Evolutionary conservation across 164 flowering plant genomes (phyloP).

Genomic region (Magnolia officinalis): DNA sequence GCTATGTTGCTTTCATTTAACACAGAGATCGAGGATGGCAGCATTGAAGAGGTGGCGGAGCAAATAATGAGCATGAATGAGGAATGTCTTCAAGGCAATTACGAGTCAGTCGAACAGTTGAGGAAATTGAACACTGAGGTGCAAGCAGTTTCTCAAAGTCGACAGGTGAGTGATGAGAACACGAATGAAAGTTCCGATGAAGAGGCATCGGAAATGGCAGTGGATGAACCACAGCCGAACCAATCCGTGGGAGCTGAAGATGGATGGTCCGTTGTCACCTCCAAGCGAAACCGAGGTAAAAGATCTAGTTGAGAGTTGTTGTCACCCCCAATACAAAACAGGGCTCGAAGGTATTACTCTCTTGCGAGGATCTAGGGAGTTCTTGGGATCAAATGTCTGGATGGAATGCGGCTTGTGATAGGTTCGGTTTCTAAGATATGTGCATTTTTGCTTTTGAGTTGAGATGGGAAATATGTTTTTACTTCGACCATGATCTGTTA

Average conservation of each 20-base stretch:
- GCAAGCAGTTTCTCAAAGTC: slow-evolving; percentile 11
- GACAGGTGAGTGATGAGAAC: slow-evolving; percentile 14
- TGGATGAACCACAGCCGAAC: background rate
- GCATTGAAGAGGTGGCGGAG: slow-evolving; percentile 62
- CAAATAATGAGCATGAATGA: slow-evolving; percentile 64
- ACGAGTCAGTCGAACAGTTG: slow-evolving; percentile 34
- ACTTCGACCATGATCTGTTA: too few species aligned
- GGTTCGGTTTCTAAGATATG: background rate
- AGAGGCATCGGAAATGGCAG: slow-evolving; percentile 5
- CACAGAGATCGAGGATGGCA: slow-evolving; percentile 38
- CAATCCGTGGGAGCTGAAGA: background rate
- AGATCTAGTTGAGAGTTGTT: background rate
- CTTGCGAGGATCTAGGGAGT: background rate
- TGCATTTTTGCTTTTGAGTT: background rate
- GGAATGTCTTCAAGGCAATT: slow-evolving; percentile 59
- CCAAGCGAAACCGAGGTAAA: background rate
- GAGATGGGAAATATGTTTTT: too few species aligned
- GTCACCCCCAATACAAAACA: background rate
- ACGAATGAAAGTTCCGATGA: slow-evolving; percentile 4
- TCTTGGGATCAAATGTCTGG: background rate
- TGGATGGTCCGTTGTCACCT: slow-evolving; percentile 5
- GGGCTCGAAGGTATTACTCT: slow-evolving; percentile 24
- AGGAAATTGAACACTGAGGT: slow-evolving; percentile 13
- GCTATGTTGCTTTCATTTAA: slow-evolving; percentile 32
- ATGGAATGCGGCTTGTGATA: too few species aligned